Percentiles rank a stretch among this genome's conserved stretches.
phyloP scores from a whole-genome alignment of 768 basidiomycete species.

The Mycena vulgaris region DNA sequence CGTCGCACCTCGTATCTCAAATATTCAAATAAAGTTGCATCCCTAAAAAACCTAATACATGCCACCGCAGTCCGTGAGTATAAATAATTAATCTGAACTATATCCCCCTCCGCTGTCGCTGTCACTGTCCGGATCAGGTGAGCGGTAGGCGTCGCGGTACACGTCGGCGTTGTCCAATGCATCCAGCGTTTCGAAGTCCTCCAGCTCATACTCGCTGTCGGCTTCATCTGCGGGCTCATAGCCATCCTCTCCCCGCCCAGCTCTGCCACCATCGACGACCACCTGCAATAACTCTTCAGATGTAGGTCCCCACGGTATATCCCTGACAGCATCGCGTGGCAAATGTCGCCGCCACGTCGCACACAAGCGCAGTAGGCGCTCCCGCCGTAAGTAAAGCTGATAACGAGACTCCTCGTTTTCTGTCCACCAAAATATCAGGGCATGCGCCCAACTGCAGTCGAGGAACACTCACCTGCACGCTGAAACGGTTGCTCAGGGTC shows the following conservation, averaged over 20 bases:
- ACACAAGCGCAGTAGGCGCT: neutral
- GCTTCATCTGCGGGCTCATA: neutral
- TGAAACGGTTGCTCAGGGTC: no score
- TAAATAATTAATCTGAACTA: no score
- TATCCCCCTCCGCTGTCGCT: no score
- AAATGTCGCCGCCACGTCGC: neutral
- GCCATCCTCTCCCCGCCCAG: neutral
- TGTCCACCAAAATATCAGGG: no score
- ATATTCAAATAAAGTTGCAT: no score
- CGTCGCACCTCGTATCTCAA: no score
- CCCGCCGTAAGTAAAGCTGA: neutral
- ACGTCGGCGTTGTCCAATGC: neutral
- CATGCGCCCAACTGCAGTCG: no score
- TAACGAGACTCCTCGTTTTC: slow-evolving; percentile 6
- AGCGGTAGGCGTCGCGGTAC: neutral
- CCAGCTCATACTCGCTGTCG: neutral
- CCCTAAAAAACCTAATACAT: no score
- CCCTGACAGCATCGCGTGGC: neutral
- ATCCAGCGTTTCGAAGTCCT: neutral
- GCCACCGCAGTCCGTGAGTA: no score
- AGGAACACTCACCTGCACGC: no score
- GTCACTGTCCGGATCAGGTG: no score
- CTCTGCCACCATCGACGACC: neutral
- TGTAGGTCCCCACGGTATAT: neutral
- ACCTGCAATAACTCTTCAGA: neutral